Conservation (phyloP, 441 rosid genomes). For the Aleurites moluccanus region DNA sequence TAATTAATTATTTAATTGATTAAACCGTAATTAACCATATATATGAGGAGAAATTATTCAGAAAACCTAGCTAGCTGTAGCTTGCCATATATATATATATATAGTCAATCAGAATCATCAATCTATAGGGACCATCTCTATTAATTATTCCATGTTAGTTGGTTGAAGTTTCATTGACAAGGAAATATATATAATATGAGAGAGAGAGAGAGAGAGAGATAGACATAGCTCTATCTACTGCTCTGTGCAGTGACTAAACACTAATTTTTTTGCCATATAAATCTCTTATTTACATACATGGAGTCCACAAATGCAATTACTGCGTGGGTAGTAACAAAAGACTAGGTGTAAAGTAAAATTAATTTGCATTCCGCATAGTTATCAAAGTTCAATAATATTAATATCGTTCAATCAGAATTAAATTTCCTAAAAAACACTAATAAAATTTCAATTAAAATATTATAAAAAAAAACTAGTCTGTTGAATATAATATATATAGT, state of each 20-base stretch:
- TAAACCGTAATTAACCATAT: not conserved
- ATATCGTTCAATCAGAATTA: no score
- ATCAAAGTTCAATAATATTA: no score
- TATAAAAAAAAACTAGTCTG: no score
- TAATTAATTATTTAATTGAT: not conserved
- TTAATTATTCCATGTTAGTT: constrained; percentile 23
- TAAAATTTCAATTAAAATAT: no score
- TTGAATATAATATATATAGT: not conserved
- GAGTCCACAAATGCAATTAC: not conserved
- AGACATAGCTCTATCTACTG: no score
- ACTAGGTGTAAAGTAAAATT: no score
- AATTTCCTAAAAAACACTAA: no score
- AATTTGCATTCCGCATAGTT: no score
- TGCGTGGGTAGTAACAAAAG: no score
- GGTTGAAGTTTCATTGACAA: constrained; percentile 21
- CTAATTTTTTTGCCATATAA: not conserved
- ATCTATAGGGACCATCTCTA: constrained; percentile 19
- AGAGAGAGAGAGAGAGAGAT: no score
- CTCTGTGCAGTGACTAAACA: not conserved
- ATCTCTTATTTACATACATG: not conserved
- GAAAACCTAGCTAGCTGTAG: not conserved
- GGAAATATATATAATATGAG: not conserved
- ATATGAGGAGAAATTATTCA: not conserved
- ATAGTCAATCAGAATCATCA: constrained; percentile 11
- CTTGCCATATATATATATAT: no score